Percentiles rank a stretch among this genome's conserved stretches.
These are phyloP conservation scores for Candida sanyaensis DNA, from an alignment of 1,139 yeast genomes.

Conservation along the genomic window DNA sequence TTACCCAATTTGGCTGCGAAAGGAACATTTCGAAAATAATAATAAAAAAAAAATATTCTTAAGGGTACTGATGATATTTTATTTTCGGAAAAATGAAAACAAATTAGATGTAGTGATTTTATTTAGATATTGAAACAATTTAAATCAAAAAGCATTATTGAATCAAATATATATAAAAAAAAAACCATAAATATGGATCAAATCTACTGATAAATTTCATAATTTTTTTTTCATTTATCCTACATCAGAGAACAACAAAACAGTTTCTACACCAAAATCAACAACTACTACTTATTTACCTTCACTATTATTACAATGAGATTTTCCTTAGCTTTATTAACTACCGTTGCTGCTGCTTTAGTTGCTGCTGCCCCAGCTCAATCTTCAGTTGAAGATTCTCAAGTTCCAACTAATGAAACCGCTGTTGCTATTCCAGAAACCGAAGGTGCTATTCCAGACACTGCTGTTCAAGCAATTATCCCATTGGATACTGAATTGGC, in stretches of 20 bases:
- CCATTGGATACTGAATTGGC: constrained; percentile 9
- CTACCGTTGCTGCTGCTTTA: constrained; percentile 11
- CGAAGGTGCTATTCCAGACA: constrained; percentile 9
- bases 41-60: not conserved
- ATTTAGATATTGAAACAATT: too few species aligned
- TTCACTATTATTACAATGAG: constrained; percentile 8
- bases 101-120: too few species aligned
- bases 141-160: too few species aligned
- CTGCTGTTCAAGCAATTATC: constrained; percentile 8
- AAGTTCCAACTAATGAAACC: constrained; percentile 3
- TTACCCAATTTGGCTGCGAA: constrained; percentile 16
- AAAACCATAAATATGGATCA: constrained; percentile 1
- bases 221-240: not conserved
- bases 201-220: not conserved
- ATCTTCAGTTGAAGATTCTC: constrained; percentile 4
- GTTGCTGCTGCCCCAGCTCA: constrained; percentile 13
- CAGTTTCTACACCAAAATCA: not conserved
- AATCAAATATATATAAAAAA: too few species aligned
- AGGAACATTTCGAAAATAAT: constrained; percentile 5
- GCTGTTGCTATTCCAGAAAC: constrained; percentile 10
- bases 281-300: not conserved
- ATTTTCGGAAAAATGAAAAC: not conserved
- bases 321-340: constrained; percentile 13
- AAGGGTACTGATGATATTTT: not conserved
- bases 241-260: not conserved